Evolutionary conservation across 2,329 filamentous ascomycete genomes (phyloP).

Genomic region (Botrytis cinerea): DNA sequence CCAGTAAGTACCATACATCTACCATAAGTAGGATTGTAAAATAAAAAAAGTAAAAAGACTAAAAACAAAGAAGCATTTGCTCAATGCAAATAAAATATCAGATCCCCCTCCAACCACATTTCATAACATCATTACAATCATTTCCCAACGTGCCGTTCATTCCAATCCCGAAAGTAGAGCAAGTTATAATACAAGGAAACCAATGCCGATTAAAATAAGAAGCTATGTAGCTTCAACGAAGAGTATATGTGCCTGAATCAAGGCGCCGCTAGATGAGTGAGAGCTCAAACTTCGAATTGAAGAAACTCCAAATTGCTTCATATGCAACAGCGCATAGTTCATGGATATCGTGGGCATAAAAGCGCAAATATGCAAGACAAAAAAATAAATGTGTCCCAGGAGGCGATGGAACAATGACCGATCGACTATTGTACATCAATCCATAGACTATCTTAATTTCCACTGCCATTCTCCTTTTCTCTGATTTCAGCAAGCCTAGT

Average conservation of each 20-base stretch:
- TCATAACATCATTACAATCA: constrained; percentile 23
- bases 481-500: constrained; percentile 37
- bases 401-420: neutral
- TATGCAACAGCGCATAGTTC: neutral
- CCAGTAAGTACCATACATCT: constrained; percentile 9
- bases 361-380: constrained; percentile 14
- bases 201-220: constrained; percentile 13
- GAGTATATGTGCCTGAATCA: constrained; percentile 1
- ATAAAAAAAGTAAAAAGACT: neutral
- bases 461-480: constrained; percentile 32
- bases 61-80: neutral
- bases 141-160: constrained; percentile 16
- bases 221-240: constrained; percentile 4
- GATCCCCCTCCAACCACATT: neutral
- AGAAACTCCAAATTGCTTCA: constrained; percentile 10
- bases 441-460: constrained; percentile 1
- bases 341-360: constrained; percentile 10
- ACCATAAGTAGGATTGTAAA: neutral
- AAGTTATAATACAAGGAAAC: constrained; percentile 11
- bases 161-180: neutral
- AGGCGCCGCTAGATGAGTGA: neutral
- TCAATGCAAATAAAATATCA: neutral
- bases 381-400: neutral
- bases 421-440: constrained; percentile 9
- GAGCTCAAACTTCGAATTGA: neutral